Evolutionary conservation across 2,329 filamentous ascomycete species (phyloP).

Genomic region (Teratosphaeriaceae sp.): DNA sequence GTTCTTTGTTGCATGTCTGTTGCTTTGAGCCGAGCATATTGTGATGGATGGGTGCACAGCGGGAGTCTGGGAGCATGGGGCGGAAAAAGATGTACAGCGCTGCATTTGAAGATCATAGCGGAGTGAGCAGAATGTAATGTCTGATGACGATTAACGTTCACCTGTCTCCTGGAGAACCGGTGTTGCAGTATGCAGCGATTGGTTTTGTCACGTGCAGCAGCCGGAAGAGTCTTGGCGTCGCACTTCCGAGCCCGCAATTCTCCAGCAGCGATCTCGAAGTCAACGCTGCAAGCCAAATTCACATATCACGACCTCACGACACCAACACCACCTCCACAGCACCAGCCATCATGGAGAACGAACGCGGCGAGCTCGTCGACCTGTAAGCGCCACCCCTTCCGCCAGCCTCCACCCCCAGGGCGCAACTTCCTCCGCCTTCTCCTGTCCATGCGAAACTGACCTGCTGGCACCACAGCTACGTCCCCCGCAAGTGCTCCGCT

Average conservation of each 20-base stretch:
- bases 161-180: too few species aligned
- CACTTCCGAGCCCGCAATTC: too few species aligned
- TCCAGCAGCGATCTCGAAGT: too few species aligned
- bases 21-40: conserved; percentile 23
- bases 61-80: neutral
- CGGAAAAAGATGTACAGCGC: neutral
- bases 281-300: neutral
- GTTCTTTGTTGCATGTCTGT: conserved; percentile 31
- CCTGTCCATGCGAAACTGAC: conserved; percentile 22
- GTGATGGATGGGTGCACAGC: conserved; percentile 6
- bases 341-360: conserved; percentile 88
- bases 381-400: conserved; percentile 59
- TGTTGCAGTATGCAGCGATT: too few species aligned
- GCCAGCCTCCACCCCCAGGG: neutral
- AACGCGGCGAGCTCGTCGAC: conserved; percentile 99
- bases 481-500: conserved; percentile 97
- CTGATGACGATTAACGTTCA: too few species aligned
- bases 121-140: too few species aligned
- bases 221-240: too few species aligned
- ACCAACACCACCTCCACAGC: conserved; percentile 18
- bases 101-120: too few species aligned
- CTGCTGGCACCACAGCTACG: conserved; percentile 58
- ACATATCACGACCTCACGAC: conserved; percentile 6
- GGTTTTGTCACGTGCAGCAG: too few species aligned
- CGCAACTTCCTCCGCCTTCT: conserved; percentile 1